Conservation (phyloP, 805 yeast genomes). For the Wickerhamiella alocasiicola region DNA sequence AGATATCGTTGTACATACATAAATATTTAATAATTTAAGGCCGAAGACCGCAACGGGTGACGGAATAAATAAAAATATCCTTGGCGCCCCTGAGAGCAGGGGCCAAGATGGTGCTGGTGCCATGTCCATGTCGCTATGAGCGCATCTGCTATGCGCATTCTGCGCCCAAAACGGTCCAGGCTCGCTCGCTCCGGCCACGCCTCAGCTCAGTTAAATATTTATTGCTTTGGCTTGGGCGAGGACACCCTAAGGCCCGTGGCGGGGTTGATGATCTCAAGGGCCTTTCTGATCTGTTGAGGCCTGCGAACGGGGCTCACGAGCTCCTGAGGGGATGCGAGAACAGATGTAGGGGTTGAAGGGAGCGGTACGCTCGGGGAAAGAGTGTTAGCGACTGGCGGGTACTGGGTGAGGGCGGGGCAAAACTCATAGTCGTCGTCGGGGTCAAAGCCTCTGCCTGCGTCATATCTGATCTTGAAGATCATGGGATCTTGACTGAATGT, state of each 20-base stretch:
- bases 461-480: conserved; percentile 20
- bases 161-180: too few relatives aligned
- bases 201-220: too few relatives aligned
- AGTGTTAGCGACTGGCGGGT: not conserved
- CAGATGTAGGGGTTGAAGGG: not conserved
- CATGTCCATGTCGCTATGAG: too few relatives aligned
- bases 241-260: conserved; percentile 23
- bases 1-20: too few relatives aligned
- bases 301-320: conserved; percentile 12
- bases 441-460: conserved; percentile 58
- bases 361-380: not conserved
- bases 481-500: conserved; percentile 21
- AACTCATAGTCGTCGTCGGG: conserved; percentile 61
- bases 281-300: conserved; percentile 16
- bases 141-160: too few relatives aligned
- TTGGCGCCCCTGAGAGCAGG: too few relatives aligned
- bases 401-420: conserved; percentile 35
- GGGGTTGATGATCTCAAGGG: conserved; percentile 22
- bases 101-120: too few relatives aligned
- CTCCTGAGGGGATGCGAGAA: not conserved
- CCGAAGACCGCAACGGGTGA: too few relatives aligned
- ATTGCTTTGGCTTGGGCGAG: conserved; percentile 16
- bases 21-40: too few relatives aligned
- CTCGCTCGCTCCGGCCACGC: too few relatives aligned
- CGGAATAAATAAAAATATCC: too few relatives aligned